These are phyloP conservation scores for Barnettozyma sp. DNA, from an alignment of 805 yeast genomes.

Conservation along the genomic window DNA sequence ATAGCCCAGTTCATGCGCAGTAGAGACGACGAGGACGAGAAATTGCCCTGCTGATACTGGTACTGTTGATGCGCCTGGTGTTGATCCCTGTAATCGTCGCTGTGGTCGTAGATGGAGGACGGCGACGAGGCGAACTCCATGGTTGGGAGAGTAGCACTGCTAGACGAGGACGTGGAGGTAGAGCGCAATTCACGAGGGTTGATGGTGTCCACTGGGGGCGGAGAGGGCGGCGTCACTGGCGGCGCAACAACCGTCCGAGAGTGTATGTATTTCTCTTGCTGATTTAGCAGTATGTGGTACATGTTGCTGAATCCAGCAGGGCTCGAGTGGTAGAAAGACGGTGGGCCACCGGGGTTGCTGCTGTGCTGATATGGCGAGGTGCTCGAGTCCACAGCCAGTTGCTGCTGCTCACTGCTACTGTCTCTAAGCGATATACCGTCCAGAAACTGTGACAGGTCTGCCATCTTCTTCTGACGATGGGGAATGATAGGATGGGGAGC, in stretches of 20 bases:
- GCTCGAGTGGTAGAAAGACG: no score
- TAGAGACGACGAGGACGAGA: no score
- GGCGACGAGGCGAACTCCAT: slow-evolving; percentile 4
- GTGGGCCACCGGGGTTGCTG: no score
- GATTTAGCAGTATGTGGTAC: slow-evolving; percentile 7
- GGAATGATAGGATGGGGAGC: no score
- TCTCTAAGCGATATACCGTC: slow-evolving; percentile 10
- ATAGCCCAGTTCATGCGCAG: slow-evolving; percentile 19
- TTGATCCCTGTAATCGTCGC: neutral
- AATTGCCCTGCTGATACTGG: no score
- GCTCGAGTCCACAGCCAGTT: no score
- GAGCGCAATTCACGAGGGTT: slow-evolving; percentile 16
- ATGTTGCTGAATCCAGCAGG: slow-evolving; percentile 3
- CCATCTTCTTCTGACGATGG: slow-evolving; percentile 3
- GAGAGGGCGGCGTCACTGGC: slow-evolving; percentile 5
- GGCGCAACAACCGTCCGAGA: slow-evolving; percentile 4
- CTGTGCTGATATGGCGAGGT: no score
- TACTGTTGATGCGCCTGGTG: no score
- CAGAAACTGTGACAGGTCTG: slow-evolving; percentile 9
- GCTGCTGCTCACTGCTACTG: no score
- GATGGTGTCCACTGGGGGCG: slow-evolving; percentile 14
- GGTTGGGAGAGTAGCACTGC: slow-evolving; percentile 4
- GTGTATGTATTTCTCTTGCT: slow-evolving; percentile 1
- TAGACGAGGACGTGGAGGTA: neutral
- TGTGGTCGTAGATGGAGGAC: slow-evolving; percentile 8